Evolutionary conservation across 2,329 filamentous ascomycete species (phyloP).

Genomic region (Colletotrichum cuscutae): DNA sequence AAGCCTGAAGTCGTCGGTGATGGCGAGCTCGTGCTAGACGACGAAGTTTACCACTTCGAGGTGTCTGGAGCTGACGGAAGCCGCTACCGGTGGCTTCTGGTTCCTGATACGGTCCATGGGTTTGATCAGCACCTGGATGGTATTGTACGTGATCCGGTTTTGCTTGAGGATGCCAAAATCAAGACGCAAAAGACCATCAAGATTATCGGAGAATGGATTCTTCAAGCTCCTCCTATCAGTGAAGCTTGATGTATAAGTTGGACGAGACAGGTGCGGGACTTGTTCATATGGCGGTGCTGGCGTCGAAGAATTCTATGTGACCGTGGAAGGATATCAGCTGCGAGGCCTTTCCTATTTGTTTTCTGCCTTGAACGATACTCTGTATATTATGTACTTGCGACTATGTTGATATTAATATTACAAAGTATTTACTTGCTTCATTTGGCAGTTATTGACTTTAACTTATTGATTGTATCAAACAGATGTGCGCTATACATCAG

Average conservation of each 20-base stretch:
- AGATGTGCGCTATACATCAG: background rate
- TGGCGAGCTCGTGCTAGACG: slow-evolving; percentile 39
- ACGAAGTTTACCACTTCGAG: slow-evolving; percentile 44
- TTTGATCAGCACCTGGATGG: slow-evolving; percentile 41
- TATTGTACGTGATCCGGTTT: slow-evolving; percentile 36
- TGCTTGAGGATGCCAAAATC: slow-evolving; percentile 38
- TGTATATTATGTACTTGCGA: background rate
- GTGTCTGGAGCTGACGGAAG: slow-evolving; percentile 34
- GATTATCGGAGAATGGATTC: slow-evolving; percentile 42
- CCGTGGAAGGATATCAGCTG: background rate
- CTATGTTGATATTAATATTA: background rate
- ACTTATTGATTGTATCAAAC: background rate
- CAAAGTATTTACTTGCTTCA: background rate
- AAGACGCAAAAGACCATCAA: slow-evolving; percentile 41
- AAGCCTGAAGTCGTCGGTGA: slow-evolving; percentile 37
- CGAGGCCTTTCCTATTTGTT: background rate
- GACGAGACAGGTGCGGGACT: too few species aligned
- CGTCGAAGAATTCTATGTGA: background rate
- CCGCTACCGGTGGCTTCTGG: slow-evolving; percentile 44
- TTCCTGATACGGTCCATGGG: slow-evolving; percentile 45
- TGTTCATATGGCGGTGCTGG: background rate
- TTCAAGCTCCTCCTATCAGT: slow-evolving; percentile 22
- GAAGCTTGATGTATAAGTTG: background rate
- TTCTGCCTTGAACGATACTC: background rate
- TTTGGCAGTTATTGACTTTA: background rate